These are phyloP conservation scores for Sclerospora graminicola DNA, from an alignment of 352 stramenopile genomes.

Conservation along the genomic window DNA sequence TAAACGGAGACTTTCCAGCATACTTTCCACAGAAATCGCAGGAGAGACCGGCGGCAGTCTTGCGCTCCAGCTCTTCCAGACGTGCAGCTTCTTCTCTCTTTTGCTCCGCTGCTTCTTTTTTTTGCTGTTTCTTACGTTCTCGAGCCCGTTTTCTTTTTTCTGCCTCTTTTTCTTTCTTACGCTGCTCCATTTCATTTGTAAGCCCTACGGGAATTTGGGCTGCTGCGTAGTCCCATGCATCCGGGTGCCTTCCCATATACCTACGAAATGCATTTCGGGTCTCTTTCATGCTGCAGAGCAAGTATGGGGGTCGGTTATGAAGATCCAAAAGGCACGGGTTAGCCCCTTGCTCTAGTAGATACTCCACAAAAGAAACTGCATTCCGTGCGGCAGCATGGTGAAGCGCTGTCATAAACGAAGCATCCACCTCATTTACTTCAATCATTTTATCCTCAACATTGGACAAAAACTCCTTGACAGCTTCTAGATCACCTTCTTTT, in stretches of 20 bases:
- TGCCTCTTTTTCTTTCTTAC: constrained; percentile 78
- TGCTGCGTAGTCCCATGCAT: constrained; percentile 64
- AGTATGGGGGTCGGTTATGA: constrained; percentile 80
- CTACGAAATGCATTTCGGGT: constrained; percentile 86
- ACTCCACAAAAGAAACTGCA: constrained; percentile 32
- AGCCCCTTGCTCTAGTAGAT: constrained; percentile 74
- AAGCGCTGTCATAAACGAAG: constrained; percentile 64
- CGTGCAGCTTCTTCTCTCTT: constrained; percentile 57
- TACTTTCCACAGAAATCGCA: constrained; percentile 77
- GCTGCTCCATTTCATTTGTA: constrained; percentile 76
- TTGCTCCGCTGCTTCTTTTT: constrained; percentile 56
- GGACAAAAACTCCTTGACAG: constrained; percentile 34
- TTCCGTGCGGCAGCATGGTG: constrained; percentile 57
- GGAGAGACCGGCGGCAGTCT: constrained; percentile 64
- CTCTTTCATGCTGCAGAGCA: constrained; percentile 82
- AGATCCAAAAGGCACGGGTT: constrained; percentile 81
- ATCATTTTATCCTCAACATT: constrained; percentile 7
- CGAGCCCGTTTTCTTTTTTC: constrained; percentile 81
- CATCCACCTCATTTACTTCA: constrained; percentile 49
- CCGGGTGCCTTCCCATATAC: constrained; percentile 72
- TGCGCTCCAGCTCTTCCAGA: constrained; percentile 50
- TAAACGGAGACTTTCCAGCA: constrained; percentile 82
- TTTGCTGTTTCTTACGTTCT: constrained; percentile 89
- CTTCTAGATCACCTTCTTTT: constrained; percentile 20
- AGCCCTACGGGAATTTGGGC: constrained; percentile 67